These are phyloP conservation scores for Yarrowia keelungensis DNA, from an alignment of 805 yeast species.

Conservation along the genomic window DNA sequence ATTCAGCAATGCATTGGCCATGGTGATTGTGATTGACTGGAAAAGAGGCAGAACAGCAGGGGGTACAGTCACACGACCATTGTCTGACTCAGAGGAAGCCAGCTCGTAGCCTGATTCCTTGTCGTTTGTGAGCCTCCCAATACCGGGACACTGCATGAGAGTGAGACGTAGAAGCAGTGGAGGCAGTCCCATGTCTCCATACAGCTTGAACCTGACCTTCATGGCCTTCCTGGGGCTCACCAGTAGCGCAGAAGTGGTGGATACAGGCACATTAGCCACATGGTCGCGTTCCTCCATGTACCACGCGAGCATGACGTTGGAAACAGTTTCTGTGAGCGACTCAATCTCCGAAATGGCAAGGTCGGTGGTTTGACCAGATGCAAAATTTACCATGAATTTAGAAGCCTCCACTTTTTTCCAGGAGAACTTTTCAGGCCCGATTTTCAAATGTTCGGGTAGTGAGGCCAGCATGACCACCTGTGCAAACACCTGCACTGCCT, in stretches of 20 bases:
- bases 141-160: conserved; percentile 2
- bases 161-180: conserved; percentile 19
- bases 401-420: not conserved
- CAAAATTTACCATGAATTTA: not conserved
- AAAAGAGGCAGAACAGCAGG: not conserved
- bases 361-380: not conserved
- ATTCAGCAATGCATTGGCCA: conserved; percentile 48
- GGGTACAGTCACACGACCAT: conserved; percentile 21
- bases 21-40: conserved; percentile 13
- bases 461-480: conserved; percentile 42
- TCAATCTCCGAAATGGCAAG: not conserved
- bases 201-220: conserved; percentile 23
- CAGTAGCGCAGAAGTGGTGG: not conserved
- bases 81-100: not conserved
- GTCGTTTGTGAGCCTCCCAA: conserved; percentile 7
- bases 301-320: conserved; percentile 24
- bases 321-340: not conserved
- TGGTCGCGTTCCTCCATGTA: conserved; percentile 24
- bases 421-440: not conserved
- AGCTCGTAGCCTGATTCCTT: not conserved
- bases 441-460: not conserved
- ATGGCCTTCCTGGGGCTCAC: conserved; percentile 30
- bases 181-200: conserved; percentile 34
- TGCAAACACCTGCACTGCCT: conserved; percentile 43
- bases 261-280: conserved; percentile 1